These are phyloP conservation scores for Plasmodium chabaudi DNA, from an alignment of 169 alveolate genomes.

Conservation along the genomic window DNA sequence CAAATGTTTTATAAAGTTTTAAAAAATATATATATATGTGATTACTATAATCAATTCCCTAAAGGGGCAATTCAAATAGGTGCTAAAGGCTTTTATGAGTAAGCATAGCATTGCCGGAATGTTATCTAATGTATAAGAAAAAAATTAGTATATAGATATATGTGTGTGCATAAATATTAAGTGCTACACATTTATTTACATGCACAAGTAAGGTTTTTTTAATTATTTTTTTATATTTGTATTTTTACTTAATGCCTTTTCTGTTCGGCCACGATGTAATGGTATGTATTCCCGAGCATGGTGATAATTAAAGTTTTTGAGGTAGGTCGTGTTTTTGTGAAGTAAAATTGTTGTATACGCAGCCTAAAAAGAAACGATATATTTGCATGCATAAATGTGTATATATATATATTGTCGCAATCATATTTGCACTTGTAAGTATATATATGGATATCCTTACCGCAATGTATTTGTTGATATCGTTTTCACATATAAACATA, in stretches of 20 bases:
- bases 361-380: constrained; percentile 20
- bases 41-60: constrained; percentile 41
- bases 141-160: no score
- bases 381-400: not conserved
- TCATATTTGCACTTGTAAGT: no score
- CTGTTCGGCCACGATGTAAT: constrained; percentile 10
- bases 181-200: not conserved
- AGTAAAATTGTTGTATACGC: constrained; percentile 31
- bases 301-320: constrained; percentile 49
- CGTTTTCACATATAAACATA: constrained; percentile 26
- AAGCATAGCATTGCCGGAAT: constrained; percentile 42
- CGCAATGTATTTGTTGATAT: constrained; percentile 30
- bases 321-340: constrained; percentile 61
- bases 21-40: no score
- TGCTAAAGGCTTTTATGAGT: constrained; percentile 50
- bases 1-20: no score
- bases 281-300: constrained; percentile 21
- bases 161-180: not conserved
- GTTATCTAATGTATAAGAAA: constrained; percentile 14
- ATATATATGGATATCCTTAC: constrained; percentile 8
- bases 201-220: not conserved
- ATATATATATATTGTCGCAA: not conserved
- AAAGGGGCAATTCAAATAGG: constrained; percentile 27
- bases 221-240: not conserved
- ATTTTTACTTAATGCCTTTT: not conserved